Percentiles rank a stretch among this genome's conserved stretches.
phyloP scores from a whole-genome alignment of 2,329 filamentous ascomycete species.

The Colletotrichum cuscutae region DNA sequence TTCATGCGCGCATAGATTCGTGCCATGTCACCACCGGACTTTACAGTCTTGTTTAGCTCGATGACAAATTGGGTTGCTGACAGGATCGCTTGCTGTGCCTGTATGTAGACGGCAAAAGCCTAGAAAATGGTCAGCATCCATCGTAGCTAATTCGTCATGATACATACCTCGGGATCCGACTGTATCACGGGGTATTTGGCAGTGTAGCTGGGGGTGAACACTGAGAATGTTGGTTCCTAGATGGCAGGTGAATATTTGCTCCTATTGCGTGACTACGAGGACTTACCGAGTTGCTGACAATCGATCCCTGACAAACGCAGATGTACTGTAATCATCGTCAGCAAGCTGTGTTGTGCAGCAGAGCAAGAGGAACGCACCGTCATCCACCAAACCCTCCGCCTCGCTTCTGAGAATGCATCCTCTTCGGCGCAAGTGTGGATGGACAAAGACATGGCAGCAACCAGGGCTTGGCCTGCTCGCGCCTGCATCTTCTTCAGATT shows the following conservation, averaged over 20 bases:
- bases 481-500: slow-evolving; percentile 63
- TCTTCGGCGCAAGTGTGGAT: slow-evolving; percentile 53
- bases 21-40: slow-evolving; percentile 48
- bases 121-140: slow-evolving; percentile 34
- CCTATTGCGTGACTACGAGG: neutral
- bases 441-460: slow-evolving; percentile 55
- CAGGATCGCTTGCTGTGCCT: slow-evolving; percentile 59
- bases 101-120: slow-evolving; percentile 56
- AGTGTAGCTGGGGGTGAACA: slow-evolving; percentile 56
- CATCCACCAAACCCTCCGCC: slow-evolving; percentile 63
- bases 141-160: neutral
- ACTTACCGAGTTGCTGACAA: slow-evolving; percentile 60
- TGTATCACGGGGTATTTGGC: slow-evolving; percentile 53
- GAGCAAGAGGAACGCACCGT: slow-evolving; percentile 46
- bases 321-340: slow-evolving; percentile 49
- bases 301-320: slow-evolving; percentile 59
- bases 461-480: slow-evolving; percentile 58
- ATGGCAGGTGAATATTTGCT: slow-evolving; percentile 16
- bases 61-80: slow-evolving; percentile 59
- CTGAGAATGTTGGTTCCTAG: slow-evolving; percentile 54
- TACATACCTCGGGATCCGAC: slow-evolving; percentile 52
- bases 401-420: slow-evolving; percentile 55
- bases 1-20: slow-evolving; percentile 53
- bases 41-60: slow-evolving; percentile 55
- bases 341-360: neutral